These are phyloP conservation scores for Aureobasidium musti DNA, from an alignment of 2,329 filamentous ascomycete species.

Conservation along the genomic window DNA sequence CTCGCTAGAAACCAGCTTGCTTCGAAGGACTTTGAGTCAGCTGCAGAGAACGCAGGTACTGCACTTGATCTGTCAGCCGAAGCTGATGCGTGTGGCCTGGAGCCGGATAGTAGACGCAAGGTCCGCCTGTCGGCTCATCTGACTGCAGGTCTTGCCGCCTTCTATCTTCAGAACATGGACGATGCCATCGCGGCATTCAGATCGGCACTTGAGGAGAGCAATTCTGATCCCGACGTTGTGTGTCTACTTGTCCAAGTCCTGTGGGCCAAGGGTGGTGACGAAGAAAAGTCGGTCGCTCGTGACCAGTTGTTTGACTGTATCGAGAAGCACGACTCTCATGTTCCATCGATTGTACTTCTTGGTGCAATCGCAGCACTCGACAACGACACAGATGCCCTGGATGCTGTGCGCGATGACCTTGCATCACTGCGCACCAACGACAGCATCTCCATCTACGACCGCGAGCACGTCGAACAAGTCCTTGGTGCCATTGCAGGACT, in stretches of 20 bases:
- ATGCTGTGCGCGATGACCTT: slow-evolving; percentile 78
- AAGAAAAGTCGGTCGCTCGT: slow-evolving; percentile 73
- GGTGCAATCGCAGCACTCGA: slow-evolving; percentile 83
- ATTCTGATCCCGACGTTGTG: slow-evolving; percentile 75
- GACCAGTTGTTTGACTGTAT: slow-evolving; percentile 79
- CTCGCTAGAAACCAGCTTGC: slow-evolving; percentile 82
- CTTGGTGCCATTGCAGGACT: slow-evolving; percentile 71
- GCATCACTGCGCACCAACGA: slow-evolving; percentile 69
- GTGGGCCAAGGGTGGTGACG: slow-evolving; percentile 81
- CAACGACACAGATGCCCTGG: slow-evolving; percentile 72
- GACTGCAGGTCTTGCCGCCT: slow-evolving; percentile 80
- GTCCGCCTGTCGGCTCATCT: slow-evolving; percentile 81
- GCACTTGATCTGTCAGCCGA: slow-evolving; percentile 78
- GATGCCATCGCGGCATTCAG: slow-evolving; percentile 78
- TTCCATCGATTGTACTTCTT: slow-evolving; percentile 76
- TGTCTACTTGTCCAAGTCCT: slow-evolving; percentile 88
- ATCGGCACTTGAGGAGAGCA: slow-evolving; percentile 73
- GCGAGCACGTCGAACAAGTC: slow-evolving; percentile 70
- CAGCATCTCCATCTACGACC: slow-evolving; percentile 63
- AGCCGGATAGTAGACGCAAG: slow-evolving; percentile 64
- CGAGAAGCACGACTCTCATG: slow-evolving; percentile 70
- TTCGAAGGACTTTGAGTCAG: slow-evolving; percentile 62
- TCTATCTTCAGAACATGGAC: slow-evolving; percentile 66
- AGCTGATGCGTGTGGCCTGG: slow-evolving; percentile 63
- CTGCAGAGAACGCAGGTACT: slow-evolving; percentile 76